Evolutionary conservation across 2,329 filamentous ascomycete genomes (phyloP).

Genomic region (Cordyceps cateniannulata): DNA sequence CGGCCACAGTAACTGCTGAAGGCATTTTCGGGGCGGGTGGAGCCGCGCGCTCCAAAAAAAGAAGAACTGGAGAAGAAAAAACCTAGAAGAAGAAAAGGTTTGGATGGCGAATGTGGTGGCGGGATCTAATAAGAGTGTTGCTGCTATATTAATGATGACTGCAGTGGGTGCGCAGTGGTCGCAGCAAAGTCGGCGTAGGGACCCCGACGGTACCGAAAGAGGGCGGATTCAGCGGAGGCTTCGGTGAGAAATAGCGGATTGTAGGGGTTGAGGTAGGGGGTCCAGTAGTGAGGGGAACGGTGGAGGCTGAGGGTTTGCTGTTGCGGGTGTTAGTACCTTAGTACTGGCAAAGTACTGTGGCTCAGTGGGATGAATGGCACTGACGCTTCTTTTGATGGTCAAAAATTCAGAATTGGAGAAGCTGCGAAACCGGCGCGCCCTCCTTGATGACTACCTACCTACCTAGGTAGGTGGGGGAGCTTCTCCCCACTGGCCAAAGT

Average conservation of each 20-base stretch:
- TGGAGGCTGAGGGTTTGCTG: background rate
- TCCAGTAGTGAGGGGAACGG: background rate
- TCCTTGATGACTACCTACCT: no score
- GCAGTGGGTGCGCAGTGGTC: background rate
- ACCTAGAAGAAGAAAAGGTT: background rate
- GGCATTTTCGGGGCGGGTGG: constrained; percentile 7
- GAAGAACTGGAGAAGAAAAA: background rate
- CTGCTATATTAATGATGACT: no score
- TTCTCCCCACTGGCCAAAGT: background rate
- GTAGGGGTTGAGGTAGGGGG: no score
- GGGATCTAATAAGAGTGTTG: no score
- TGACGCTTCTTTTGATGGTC: background rate
- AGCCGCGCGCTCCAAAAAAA: background rate
- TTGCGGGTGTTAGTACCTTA: background rate
- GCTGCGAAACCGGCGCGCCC: constrained; percentile 6
- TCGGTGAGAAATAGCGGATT: background rate
- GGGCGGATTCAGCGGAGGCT: background rate
- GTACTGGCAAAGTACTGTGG: no score
- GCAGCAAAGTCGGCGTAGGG: background rate
- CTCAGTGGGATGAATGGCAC: background rate
- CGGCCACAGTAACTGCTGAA: constrained; percentile 3
- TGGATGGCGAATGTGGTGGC: background rate
- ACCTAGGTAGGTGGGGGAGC: background rate
- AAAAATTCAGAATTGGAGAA: background rate
- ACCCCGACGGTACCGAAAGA: background rate